Conservation (phyloP, 257 asterid species). For the Cruciata laevipes region DNA sequence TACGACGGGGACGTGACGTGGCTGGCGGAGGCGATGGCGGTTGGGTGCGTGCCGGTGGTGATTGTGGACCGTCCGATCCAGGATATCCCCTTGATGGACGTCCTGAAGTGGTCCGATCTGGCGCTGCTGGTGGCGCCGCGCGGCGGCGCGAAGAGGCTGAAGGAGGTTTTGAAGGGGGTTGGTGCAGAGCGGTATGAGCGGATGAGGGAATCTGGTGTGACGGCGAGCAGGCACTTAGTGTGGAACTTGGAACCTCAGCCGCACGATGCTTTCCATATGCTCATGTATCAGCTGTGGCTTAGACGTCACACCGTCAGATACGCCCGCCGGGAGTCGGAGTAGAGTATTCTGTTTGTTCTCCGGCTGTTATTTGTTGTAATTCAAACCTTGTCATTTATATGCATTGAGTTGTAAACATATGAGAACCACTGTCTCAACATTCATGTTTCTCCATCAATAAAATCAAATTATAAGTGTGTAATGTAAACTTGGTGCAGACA, state of each 20-base stretch:
- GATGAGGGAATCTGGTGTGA: constrained; percentile 49
- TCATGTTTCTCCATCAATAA: background rate
- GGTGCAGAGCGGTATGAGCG: constrained; percentile 36
- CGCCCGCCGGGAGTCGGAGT: constrained; percentile 39
- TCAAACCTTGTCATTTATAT: background rate
- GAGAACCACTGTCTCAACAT: no score
- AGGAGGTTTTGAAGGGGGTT: constrained; percentile 40
- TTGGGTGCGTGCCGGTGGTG: constrained; percentile 84
- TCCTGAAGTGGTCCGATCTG: constrained; percentile 66
- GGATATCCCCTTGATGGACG: constrained; percentile 82
- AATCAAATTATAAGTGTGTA: no score
- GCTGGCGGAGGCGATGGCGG: constrained; percentile 56
- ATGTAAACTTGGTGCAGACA: no score
- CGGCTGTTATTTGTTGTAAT: background rate
- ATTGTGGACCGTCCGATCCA: constrained; percentile 74
- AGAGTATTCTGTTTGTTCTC: background rate
- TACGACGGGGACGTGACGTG: constrained; percentile 38
- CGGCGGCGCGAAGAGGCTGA: constrained; percentile 51
- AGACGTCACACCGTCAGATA: constrained; percentile 80
- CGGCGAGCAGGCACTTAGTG: constrained; percentile 65
- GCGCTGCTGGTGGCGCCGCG: constrained; percentile 40
- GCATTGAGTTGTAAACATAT: background rate
- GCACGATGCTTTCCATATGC: constrained; percentile 77
- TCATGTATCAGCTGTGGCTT: constrained; percentile 83
- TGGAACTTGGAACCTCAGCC: constrained; percentile 73